Conservation (phyloP, 768 basidiomycete genomes). For the Calvatia gigantea region DNA sequence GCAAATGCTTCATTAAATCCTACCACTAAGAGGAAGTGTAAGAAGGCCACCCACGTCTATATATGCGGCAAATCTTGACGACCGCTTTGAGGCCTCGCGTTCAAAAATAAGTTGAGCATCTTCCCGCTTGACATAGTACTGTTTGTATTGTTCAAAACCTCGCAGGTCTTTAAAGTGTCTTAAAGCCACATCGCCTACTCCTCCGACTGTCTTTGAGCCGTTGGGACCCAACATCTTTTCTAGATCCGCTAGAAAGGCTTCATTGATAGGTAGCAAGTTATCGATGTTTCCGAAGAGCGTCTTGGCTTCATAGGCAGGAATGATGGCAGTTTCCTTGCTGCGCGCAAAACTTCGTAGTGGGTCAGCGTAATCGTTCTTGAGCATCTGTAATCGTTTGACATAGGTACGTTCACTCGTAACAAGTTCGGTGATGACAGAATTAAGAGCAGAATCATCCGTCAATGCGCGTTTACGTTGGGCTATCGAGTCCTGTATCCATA, state of each 20-base stretch:
- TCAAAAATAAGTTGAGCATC: constrained; percentile 89
- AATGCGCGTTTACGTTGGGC: constrained; percentile 55
- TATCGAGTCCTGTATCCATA: constrained; percentile 29
- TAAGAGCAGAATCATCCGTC: constrained; percentile 62
- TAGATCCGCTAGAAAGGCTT: constrained; percentile 78
- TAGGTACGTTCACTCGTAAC: constrained; percentile 89
- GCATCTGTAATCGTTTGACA: constrained; percentile 73
- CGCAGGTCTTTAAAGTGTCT: constrained; percentile 80
- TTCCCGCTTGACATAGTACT: constrained; percentile 90
- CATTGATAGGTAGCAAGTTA: constrained; percentile 83
- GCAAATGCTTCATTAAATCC: constrained; percentile 14
- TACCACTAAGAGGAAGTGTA: constrained; percentile 7
- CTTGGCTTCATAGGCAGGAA: constrained; percentile 88
- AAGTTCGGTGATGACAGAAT: constrained; percentile 80
- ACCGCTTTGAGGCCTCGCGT: constrained; percentile 74
- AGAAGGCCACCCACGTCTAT: constrained; percentile 65
- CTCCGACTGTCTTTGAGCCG: constrained; percentile 50
- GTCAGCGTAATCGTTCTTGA: constrained; percentile 89
- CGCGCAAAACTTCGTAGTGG: constrained; percentile 85
- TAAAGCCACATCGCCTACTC: constrained; percentile 82
- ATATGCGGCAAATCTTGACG: constrained; percentile 78
- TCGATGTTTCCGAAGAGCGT: constrained; percentile 94
- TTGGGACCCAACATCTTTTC: constrained; percentile 73
- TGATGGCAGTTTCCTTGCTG: constrained; percentile 80
- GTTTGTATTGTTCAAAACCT: constrained; percentile 89